Conservation (phyloP, 2,329 filamentous ascomycete genomes). For the Aureobasidium sp. region DNA sequence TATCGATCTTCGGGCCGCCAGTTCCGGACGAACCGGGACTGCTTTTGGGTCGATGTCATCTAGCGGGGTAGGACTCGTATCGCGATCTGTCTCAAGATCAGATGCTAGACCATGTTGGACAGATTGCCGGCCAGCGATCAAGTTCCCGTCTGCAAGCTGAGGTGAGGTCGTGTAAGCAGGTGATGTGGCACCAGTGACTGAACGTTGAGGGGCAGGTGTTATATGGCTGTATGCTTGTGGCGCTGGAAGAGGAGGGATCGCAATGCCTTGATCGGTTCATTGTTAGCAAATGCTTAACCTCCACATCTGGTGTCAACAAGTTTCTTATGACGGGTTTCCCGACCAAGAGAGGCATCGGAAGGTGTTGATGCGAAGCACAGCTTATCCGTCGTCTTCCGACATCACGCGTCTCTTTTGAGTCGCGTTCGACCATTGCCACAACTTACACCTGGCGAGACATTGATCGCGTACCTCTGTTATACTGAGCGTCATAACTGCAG, state of each 20-base stretch:
- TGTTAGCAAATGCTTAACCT: background rate
- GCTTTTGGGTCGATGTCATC: background rate
- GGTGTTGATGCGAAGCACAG: background rate
- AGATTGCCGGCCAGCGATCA: background rate
- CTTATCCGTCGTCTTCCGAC: background rate
- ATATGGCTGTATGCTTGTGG: no score
- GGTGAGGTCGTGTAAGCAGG: no score
- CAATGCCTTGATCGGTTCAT: background rate
- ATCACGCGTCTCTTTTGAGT: background rate
- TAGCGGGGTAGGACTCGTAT: background rate
- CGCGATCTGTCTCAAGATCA: background rate
- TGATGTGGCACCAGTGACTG: background rate
- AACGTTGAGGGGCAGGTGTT: background rate
- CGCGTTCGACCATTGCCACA: background rate
- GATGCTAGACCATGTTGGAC: background rate
- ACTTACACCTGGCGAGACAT: background rate
- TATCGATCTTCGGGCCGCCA: background rate
- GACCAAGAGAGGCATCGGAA: background rate
- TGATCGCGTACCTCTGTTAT: constrained; percentile 32
- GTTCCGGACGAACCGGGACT: background rate
- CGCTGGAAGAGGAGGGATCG: background rate
- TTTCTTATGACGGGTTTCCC: background rate
- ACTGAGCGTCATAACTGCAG: constrained; percentile 45
- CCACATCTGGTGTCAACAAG: background rate
- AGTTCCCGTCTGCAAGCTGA: no score